A percentile compares a stretch with the other conserved stretches of the same genome.
phyloP scores from a whole-genome alignment of 148 eudicot species.

The Cornus controversa region DNA sequence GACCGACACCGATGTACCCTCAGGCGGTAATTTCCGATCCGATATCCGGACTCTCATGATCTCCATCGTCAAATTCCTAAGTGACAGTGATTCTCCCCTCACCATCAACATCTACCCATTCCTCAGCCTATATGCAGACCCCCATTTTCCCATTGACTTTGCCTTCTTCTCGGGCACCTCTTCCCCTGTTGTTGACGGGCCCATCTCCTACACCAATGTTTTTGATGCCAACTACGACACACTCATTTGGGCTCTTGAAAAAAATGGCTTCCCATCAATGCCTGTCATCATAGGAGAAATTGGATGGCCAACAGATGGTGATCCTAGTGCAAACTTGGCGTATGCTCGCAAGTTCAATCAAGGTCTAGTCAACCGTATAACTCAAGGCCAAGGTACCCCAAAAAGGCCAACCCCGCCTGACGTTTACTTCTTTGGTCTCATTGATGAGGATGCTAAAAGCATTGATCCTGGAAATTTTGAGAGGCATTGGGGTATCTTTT shows the following conservation, averaged over 20 bases:
- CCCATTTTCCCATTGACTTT: constrained; percentile 76
- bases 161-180: constrained; percentile 79
- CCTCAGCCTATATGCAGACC: constrained; percentile 79
- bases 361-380: constrained; percentile 54
- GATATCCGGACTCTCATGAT: constrained; percentile 71
- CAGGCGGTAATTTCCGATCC: constrained; percentile 73
- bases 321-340: constrained; percentile 48
- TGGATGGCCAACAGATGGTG: constrained; percentile 94
- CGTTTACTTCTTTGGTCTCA: constrained; percentile 59
- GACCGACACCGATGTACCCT: constrained; percentile 56
- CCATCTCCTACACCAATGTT: constrained; percentile 66
- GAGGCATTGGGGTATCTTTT: constrained; percentile 90
- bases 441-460: constrained; percentile 88
- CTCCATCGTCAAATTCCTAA: constrained; percentile 61
- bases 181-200: constrained; percentile 69
- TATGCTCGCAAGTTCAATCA: constrained; percentile 76
- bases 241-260: constrained; percentile 70
- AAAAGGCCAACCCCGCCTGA: constrained; percentile 71
- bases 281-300: constrained; percentile 88
- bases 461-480: constrained; percentile 85
- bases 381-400: constrained; percentile 74
- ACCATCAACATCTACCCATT: constrained; percentile 90
- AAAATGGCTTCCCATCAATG: constrained; percentile 59
- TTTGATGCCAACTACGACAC: constrained; percentile 95
- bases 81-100: constrained; percentile 55